Percentiles rank a stretch among this genome's conserved stretches.
Evolutionary conservation across 352 stramenopile species (phyloP).

Genomic region (Globisporangium okanoganense): DNA sequence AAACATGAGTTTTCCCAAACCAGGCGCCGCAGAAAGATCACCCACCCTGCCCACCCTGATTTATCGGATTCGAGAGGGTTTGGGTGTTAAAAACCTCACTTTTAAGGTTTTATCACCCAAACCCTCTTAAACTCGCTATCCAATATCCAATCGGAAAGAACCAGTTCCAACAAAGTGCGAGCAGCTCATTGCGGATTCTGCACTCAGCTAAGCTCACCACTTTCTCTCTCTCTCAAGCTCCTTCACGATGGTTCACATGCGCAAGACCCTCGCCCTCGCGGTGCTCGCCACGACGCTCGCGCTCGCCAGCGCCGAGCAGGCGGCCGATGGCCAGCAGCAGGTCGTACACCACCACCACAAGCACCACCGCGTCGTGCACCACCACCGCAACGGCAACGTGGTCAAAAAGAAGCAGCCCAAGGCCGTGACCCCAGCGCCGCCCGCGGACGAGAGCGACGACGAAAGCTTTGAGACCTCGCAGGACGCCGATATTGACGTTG

Average conservation of each 20-base stretch:
- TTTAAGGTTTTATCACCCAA: conserved; percentile 13
- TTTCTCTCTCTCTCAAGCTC: background rate
- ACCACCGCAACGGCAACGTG: conserved; percentile 7
- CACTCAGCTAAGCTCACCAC: background rate
- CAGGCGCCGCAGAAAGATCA: background rate
- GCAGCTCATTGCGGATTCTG: conserved; percentile 14
- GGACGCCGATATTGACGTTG: conserved; percentile 26
- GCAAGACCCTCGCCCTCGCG: conserved; percentile 18
- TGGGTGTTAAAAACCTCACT: conserved; percentile 2
- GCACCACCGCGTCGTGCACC: conserved; percentile 9
- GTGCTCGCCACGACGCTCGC: conserved; percentile 17
- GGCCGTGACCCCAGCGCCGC: background rate
- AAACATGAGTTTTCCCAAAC: conserved; percentile 7
- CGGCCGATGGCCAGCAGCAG: conserved; percentile 5
- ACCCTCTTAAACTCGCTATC: background rate
- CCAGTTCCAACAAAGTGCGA: conserved; percentile 1
- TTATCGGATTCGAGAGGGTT: conserved; percentile 11
- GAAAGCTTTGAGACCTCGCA: conserved; percentile 2
- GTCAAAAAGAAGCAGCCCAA: conserved; percentile 2
- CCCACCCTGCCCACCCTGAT: conserved; percentile 14
- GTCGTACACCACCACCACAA: conserved; percentile 10
- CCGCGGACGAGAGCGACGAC: conserved; percentile 14
- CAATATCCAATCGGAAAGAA: conserved; percentile 1
- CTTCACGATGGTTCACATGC: conserved; percentile 15
- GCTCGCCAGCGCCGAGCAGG: conserved; percentile 5